Base-by-base conservation (phyloP, 2,329 filamentous ascomycete species). In the Ophiocordyceps camponoti-rufipedis region DNA sequence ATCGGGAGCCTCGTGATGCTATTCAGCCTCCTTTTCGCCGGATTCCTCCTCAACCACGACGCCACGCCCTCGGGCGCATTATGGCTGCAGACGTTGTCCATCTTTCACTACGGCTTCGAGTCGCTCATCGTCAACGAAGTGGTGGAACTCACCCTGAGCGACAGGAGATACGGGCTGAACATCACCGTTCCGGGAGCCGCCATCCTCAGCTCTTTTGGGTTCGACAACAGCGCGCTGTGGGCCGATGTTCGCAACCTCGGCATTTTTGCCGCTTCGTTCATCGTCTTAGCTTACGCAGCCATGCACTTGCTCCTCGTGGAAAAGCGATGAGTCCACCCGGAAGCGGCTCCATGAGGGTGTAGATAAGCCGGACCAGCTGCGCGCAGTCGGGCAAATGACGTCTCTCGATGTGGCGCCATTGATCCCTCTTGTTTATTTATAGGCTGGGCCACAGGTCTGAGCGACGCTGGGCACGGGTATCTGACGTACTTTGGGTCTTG, bases 61-160 rank as follows among this genome's bases (percentile, higher is more conserved):
- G 87, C 85, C 29, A 95, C 95, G 45, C 91, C 91, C 1, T 71
- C 75, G 44, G 77, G 85, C 2, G 84, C 89, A 2, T 64, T 87
- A 50, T 98, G 91, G 91, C 65, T 98, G 44, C 91, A 98, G 68
- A 78, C 75, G 65, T 67, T 98, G 9, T 95, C 88, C 2, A 98
- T 98, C 50, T 98, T 98, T 73, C 91, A 98, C 60, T 98, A 94
- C 58, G 89, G 82, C 5, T 96, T 96, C 55, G 91, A 98, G 68
- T 84, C 85, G 2, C 74, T 98, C 13, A 94, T 96, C 50, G 91
- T 98, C 54, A 98, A 96, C 58, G 91, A 98, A 66, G 93, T 95
- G 42, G 80, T 86, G 28, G 85, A 86, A 55, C 70, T 98, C 41
- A 89, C 84, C 0, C 74, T 98, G 28, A 77, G 93, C 40, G 91